Conservation (phyloP, 345 rosid genomes). For the Ceriops zippeliana region DNA sequence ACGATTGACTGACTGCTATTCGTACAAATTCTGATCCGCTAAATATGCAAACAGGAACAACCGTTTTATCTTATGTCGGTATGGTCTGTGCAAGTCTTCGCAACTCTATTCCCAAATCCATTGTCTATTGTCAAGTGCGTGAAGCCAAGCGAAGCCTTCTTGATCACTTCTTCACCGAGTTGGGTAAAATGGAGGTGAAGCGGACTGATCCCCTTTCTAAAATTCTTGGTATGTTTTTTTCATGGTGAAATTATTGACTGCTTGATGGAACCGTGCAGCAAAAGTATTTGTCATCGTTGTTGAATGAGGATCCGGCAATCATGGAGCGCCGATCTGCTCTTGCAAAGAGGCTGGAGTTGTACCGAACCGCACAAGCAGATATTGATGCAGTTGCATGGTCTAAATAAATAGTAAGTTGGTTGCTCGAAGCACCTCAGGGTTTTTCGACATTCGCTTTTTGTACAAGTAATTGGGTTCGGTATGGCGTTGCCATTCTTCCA, state of each 20-base stretch:
- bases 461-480: slow-evolving; percentile 5
- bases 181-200: slow-evolving; percentile 87
- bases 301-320: slow-evolving; percentile 96
- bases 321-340: slow-evolving; percentile 91
- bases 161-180: slow-evolving; percentile 84
- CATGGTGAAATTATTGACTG: not conserved
- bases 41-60: slow-evolving; percentile 55
- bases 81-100: slow-evolving; percentile 90
- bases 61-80: slow-evolving; percentile 82
- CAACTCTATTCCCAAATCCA: slow-evolving; percentile 88
- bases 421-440: not conserved
- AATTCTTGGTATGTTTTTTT: not conserved
- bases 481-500: slow-evolving; percentile 26
- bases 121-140: slow-evolving; percentile 97
- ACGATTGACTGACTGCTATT: too few species aligned
- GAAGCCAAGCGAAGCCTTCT: slow-evolving; percentile 94
- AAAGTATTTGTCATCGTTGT: slow-evolving; percentile 69
- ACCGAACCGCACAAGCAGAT: slow-evolving; percentile 87
- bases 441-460: not conserved
- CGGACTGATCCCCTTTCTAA: slow-evolving; percentile 1
- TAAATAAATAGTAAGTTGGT: slow-evolving; percentile 56
- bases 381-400: slow-evolving; percentile 96
- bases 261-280: slow-evolving; percentile 40
- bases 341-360: slow-evolving; percentile 83
- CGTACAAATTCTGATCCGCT: not conserved